A percentile compares a stretch with the other conserved stretches of the same genome.
phyloP scores from a whole-genome alignment of 352 stramenopile genomes.

The Aphanomyces invadans region DNA sequence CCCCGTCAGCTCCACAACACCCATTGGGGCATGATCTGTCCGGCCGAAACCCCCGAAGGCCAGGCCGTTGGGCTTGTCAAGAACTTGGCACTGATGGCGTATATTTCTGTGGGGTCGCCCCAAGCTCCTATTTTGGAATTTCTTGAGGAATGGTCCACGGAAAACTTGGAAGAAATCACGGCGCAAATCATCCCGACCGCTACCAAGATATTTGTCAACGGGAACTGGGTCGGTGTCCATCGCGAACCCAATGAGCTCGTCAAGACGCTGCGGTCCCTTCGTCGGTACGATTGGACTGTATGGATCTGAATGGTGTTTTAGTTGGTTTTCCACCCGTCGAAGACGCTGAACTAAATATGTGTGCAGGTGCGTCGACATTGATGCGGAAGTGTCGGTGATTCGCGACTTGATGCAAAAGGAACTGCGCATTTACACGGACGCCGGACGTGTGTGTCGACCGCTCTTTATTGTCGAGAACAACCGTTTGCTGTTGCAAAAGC shows the following conservation, averaged over 20 bases:
- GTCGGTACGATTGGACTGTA: too few relatives aligned
- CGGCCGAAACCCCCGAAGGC: slow-evolving; percentile 93
- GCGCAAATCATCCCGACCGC: slow-evolving; percentile 95
- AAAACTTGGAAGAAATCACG: slow-evolving; percentile 97
- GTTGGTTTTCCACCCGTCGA: too few relatives aligned
- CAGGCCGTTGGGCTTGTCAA: slow-evolving; percentile 94
- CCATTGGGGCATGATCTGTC: slow-evolving; percentile 99
- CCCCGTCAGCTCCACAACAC: slow-evolving; percentile 99
- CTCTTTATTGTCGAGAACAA: slow-evolving; percentile 99
- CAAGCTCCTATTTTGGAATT: slow-evolving; percentile 97
- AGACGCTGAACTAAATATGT: neutral
- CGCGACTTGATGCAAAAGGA: slow-evolving; percentile 97
- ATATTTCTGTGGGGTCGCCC: slow-evolving; percentile 92
- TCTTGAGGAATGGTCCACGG: slow-evolving; percentile 97
- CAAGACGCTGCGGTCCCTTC: slow-evolving; percentile 89
- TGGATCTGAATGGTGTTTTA: too few relatives aligned
- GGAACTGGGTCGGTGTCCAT: slow-evolving; percentile 98
- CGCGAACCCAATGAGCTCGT: slow-evolving; percentile 95
- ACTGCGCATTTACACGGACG: slow-evolving; percentile 98
- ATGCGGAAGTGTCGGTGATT: slow-evolving; percentile 98
- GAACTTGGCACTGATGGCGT: slow-evolving; percentile 99
- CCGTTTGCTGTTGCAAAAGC: slow-evolving; percentile 93
- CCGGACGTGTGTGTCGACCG: slow-evolving; percentile 96
- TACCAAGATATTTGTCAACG: slow-evolving; percentile 99
- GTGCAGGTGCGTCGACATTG: slow-evolving; percentile 93